A percentile compares a stretch with the other conserved stretches of the same genome.
Evolutionary conservation across 345 rosid species (phyloP).

Genomic region (Mangifera indica): DNA sequence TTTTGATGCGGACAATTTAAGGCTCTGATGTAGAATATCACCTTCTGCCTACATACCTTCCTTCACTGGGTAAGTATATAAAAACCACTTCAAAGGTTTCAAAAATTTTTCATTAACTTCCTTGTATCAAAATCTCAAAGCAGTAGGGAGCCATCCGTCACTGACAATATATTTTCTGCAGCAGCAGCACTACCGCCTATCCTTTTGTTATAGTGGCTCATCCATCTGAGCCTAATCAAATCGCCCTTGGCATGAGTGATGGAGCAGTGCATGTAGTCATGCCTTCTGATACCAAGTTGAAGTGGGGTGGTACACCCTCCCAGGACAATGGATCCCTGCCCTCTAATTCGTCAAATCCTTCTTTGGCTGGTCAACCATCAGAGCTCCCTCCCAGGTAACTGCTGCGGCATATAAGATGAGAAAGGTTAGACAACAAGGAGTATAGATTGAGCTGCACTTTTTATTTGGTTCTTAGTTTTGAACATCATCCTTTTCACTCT

Average conservation of each 20-base stretch:
- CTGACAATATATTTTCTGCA: background rate
- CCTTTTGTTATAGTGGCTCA: slow-evolving; percentile 62
- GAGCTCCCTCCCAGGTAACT: slow-evolving; percentile 41
- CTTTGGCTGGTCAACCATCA: slow-evolving; percentile 38
- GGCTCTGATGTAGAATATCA: slow-evolving; percentile 49
- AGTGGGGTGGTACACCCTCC: slow-evolving; percentile 46
- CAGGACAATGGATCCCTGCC: slow-evolving; percentile 42
- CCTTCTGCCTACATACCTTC: slow-evolving; percentile 48
- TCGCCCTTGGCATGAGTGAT: slow-evolving; percentile 63
- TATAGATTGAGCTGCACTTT: slow-evolving; percentile 5
- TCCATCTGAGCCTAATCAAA: slow-evolving; percentile 61
- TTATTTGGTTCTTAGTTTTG: slow-evolving; percentile 1
- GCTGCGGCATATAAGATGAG: background rate
- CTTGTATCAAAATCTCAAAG: background rate
- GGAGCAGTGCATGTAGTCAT: slow-evolving; percentile 60
- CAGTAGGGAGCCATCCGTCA: background rate
- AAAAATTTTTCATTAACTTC: background rate
- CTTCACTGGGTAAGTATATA: slow-evolving; percentile 26
- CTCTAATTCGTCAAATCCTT: slow-evolving; percentile 49
- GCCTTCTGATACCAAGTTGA: slow-evolving; percentile 44
- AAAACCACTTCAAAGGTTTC: background rate
- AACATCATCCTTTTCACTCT: slow-evolving; percentile 1
- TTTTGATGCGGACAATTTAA: slow-evolving; percentile 48
- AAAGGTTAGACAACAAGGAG: slow-evolving; percentile 11
- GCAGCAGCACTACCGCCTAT: slow-evolving; percentile 31